Evolutionary conservation across 1,284 basidiomycete species (phyloP).

Genomic region (Trichosporon coremiiforme): DNA sequence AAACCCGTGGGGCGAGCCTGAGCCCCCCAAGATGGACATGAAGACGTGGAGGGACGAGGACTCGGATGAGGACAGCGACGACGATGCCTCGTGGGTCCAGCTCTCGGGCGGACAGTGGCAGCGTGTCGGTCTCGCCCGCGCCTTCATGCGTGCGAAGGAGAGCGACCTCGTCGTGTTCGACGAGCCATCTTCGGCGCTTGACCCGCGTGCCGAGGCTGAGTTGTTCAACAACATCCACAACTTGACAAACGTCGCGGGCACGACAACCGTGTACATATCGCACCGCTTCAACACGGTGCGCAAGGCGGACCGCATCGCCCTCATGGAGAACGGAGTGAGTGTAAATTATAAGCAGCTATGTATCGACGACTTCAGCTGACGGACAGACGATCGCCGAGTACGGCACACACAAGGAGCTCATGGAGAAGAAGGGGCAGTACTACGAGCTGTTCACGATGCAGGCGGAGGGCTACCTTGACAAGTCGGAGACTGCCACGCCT

Average conservation of each 20-base stretch:
- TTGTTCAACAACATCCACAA: slow-evolving; percentile 61
- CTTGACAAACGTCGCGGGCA: slow-evolving; percentile 40
- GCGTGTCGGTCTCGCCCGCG: slow-evolving; percentile 74
- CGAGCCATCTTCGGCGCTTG: slow-evolving; percentile 64
- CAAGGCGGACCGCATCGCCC: slow-evolving; percentile 63
- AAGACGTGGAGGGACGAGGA: slow-evolving; percentile 12
- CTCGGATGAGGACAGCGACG: slow-evolving; percentile 10
- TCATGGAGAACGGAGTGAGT: slow-evolving; percentile 73
- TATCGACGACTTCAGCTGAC: background rate
- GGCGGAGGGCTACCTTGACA: slow-evolving; percentile 19
- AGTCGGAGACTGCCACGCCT: background rate
- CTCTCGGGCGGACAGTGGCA: slow-evolving; percentile 67
- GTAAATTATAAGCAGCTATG: background rate
- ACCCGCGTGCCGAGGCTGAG: slow-evolving; percentile 74
- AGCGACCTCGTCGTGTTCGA: slow-evolving; percentile 78
- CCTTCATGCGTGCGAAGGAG: slow-evolving; percentile 80
- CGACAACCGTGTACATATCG: slow-evolving; percentile 79
- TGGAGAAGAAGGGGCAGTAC: slow-evolving; percentile 56
- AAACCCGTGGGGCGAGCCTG: slow-evolving; percentile 26
- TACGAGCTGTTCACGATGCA: slow-evolving; percentile 30
- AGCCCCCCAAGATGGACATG: background rate
- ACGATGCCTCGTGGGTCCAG: slow-evolving; percentile 10
- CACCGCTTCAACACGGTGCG: slow-evolving; percentile 63
- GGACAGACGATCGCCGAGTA: slow-evolving; percentile 66
- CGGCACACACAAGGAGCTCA: slow-evolving; percentile 74